phyloP scores from a whole-genome alignment of 495 filamentous ascomycete genomes.

The Talaromyces liani region DNA sequence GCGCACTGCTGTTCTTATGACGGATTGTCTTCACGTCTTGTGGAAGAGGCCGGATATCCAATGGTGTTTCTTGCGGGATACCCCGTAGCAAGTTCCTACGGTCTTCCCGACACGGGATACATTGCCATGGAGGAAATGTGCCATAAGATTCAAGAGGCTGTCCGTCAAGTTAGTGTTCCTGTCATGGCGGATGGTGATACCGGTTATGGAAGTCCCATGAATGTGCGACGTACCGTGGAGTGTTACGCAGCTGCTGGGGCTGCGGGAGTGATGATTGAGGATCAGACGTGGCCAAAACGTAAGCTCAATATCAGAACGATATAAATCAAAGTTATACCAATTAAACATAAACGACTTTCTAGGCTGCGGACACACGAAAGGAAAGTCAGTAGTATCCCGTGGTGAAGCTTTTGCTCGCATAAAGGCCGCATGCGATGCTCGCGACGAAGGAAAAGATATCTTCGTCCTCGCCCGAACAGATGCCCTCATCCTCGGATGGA shows the following conservation, averaged over 20 bases:
- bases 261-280: conserved; percentile 35
- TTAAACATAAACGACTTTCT: neutral
- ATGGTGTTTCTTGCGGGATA: conserved; percentile 31
- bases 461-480: conserved; percentile 36
- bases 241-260: conserved; percentile 28
- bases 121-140: conserved; percentile 38
- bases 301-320: conserved; percentile 4
- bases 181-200: conserved; percentile 36
- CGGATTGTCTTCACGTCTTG: conserved; percentile 29
- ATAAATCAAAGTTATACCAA: neutral
- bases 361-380: conserved; percentile 40
- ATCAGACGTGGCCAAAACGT: conserved; percentile 35
- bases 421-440: conserved; percentile 31
- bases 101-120: conserved; percentile 37
- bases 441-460: conserved; percentile 32
- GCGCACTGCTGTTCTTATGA: conserved; percentile 32
- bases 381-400: conserved; percentile 32
- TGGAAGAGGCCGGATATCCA: conserved; percentile 34
- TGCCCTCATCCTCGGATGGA: conserved; percentile 29
- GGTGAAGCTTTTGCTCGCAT: conserved; percentile 34
- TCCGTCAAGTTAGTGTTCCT: conserved; percentile 25
- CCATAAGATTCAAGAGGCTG: conserved; percentile 29
- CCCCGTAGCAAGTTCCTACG: conserved; percentile 25
- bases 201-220: conserved; percentile 35
- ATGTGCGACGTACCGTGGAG: conserved; percentile 33